Conservation (phyloP, 2,329 filamentous ascomycete genomes). For the Verticillium tricorpus region DNA sequence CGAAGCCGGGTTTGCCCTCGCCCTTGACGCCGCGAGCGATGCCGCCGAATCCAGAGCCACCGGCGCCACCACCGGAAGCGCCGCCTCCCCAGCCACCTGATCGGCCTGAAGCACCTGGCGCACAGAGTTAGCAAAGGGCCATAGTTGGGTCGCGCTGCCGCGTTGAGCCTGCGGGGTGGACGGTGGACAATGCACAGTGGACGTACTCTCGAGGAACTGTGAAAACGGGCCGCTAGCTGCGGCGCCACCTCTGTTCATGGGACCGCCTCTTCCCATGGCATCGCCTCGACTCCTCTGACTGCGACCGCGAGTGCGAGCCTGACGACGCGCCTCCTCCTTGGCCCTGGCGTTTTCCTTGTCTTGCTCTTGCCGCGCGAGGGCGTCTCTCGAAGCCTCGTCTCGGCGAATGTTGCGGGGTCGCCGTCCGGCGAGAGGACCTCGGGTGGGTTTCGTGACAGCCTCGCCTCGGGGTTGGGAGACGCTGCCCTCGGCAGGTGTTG, state of each 20-base stretch:
- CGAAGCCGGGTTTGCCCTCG: slow-evolving; percentile 33
- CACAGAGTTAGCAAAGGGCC: neutral
- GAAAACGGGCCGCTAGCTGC: slow-evolving; percentile 35
- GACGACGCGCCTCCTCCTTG: slow-evolving; percentile 13
- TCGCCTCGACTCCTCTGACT: slow-evolving; percentile 39
- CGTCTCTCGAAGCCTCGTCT: slow-evolving; percentile 46
- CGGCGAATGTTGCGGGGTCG: slow-evolving; percentile 43
- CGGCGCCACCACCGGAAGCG: slow-evolving; percentile 17
- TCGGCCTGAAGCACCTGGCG: slow-evolving; percentile 12
- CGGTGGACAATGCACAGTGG: too few relatives aligned
- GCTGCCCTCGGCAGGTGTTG: neutral
- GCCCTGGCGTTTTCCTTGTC: slow-evolving; percentile 29
- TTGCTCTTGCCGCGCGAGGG: slow-evolving; percentile 38
- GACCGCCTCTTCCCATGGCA: slow-evolving; percentile 36
- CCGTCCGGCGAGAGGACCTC: slow-evolving; percentile 30
- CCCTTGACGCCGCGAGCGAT: slow-evolving; percentile 22
- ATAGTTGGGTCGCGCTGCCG: neutral
- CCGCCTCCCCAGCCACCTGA: slow-evolving; percentile 17
- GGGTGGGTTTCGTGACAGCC: slow-evolving; percentile 25
- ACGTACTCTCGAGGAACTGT: slow-evolving; percentile 13
- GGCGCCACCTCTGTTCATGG: slow-evolving; percentile 25
- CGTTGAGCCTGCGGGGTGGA: neutral
- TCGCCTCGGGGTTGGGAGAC: neutral
- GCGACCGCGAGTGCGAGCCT: slow-evolving; percentile 18
- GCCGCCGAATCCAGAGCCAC: slow-evolving; percentile 20